A percentile compares a stretch with the other conserved stretches of the same genome.
Conservation (phyloP, 495 filamentous ascomycete species). For the Tuber umbilicatum region DNA sequence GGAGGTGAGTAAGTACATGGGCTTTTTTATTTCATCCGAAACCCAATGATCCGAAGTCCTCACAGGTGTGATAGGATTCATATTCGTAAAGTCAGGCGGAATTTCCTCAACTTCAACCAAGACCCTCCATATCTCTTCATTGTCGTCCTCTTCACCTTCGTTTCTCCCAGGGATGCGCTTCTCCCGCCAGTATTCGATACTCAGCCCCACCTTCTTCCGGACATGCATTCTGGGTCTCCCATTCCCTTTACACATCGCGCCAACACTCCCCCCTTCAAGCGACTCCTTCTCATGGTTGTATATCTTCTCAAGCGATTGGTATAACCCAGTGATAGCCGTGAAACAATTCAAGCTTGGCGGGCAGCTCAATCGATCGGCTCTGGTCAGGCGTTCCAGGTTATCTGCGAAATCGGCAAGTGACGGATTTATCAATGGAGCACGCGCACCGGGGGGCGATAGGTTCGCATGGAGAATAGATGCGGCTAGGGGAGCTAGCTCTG, state of each 20-base stretch:
- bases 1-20: slow-evolving; percentile 15
- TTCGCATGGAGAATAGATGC: slow-evolving; percentile 51
- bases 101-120: slow-evolving; percentile 56
- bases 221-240: slow-evolving; percentile 76
- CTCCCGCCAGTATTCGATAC: slow-evolving; percentile 80
- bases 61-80: slow-evolving; percentile 49
- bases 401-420: slow-evolving; percentile 62
- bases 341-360: slow-evolving; percentile 72
- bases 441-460: slow-evolving; percentile 44
- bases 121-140: slow-evolving; percentile 53
- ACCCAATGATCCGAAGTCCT: slow-evolving; percentile 66
- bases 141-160: slow-evolving; percentile 38
- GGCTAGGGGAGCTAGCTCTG: slow-evolving; percentile 35
- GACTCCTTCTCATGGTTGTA: slow-evolving; percentile 62
- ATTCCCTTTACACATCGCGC: slow-evolving; percentile 59
- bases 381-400: slow-evolving; percentile 73
- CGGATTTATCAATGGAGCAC: slow-evolving; percentile 53
- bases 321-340: slow-evolving; percentile 77
- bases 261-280: slow-evolving; percentile 47
- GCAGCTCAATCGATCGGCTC: slow-evolving; percentile 70
- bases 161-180: slow-evolving; percentile 47
- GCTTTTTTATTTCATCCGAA: slow-evolving; percentile 52
- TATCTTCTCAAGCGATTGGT: slow-evolving; percentile 56
- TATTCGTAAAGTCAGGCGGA: slow-evolving; percentile 47
- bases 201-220: slow-evolving; percentile 62